These are phyloP conservation scores for Piper betle DNA, from an alignment of 164 flowering plant genomes.

Conservation along the genomic window DNA sequence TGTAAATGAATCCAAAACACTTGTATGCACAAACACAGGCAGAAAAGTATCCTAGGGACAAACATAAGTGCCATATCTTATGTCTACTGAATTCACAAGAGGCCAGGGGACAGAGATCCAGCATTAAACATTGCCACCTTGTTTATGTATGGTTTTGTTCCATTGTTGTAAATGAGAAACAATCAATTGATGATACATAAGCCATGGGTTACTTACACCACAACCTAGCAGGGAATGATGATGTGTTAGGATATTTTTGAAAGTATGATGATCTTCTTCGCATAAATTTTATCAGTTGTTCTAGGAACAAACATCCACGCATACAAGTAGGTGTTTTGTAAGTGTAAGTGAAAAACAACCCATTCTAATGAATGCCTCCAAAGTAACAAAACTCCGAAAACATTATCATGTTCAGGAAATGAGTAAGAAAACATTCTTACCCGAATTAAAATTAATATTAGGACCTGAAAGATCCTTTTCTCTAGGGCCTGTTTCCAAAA, in stretches of 20 bases:
- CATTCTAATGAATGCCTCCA: not conserved
- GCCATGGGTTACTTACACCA: too few species aligned
- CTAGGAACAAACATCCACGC: not conserved
- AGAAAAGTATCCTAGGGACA: not conserved
- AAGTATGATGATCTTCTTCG: too few species aligned
- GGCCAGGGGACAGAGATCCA: too few species aligned
- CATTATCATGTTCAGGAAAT: not conserved
- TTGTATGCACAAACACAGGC: not conserved
- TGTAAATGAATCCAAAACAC: slow-evolving; percentile 12
- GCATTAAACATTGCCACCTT: too few species aligned
- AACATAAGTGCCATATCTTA: not conserved
- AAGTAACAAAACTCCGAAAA: not conserved
- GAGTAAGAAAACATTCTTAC: slow-evolving; percentile 15
- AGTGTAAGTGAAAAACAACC: too few species aligned
- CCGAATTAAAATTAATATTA: slow-evolving; percentile 29
- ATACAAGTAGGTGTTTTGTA: not conserved
- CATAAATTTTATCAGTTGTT: not conserved
- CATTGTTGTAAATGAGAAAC: too few species aligned
- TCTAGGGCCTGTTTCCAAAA: slow-evolving; percentile 37
- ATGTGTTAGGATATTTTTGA: too few species aligned
- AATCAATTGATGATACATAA: too few species aligned
- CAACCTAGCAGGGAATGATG: too few species aligned
- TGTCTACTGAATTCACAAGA: too few species aligned
- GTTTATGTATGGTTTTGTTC: too few species aligned
- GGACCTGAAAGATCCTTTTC: slow-evolving; percentile 61